phyloP scores from a whole-genome alignment of 257 asterid species.

The Scutellaria minor region DNA sequence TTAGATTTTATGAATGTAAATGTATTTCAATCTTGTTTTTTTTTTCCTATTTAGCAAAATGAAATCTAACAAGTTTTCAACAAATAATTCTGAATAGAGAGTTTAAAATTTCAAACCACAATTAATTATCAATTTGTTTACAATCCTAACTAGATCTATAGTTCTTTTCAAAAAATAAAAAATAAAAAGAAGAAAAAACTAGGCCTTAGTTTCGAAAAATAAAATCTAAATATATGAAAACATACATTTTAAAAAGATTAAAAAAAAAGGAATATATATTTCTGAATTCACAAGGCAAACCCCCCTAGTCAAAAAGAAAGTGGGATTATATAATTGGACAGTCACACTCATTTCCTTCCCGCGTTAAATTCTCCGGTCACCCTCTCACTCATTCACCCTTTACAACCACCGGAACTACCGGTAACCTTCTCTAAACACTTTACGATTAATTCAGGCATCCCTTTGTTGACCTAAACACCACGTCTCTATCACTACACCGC shows the following conservation, averaged over 20 bases:
- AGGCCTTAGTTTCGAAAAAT: too few relatives aligned
- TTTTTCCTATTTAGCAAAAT: too few relatives aligned
- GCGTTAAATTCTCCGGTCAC: slow-evolving; percentile 45
- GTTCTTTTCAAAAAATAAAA: too few relatives aligned
- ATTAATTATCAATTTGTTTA: too few relatives aligned
- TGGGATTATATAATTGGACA: slow-evolving; percentile 4
- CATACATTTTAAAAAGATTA: too few relatives aligned
- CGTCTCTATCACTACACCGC: neutral
- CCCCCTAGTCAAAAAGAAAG: neutral
- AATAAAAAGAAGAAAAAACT: too few relatives aligned
- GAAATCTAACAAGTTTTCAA: too few relatives aligned
- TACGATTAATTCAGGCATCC: slow-evolving; percentile 1
- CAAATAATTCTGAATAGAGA: too few relatives aligned
- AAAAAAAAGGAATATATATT: neutral
- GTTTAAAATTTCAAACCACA: too few relatives aligned
- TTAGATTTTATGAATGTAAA: too few relatives aligned
- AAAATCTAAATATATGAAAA: neutral
- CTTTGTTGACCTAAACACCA: slow-evolving; percentile 6
- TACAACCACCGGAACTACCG: slow-evolving; percentile 43
- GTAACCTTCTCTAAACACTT: slow-evolving; percentile 32
- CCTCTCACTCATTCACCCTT: slow-evolving; percentile 28
- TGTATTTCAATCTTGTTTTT: too few relatives aligned
- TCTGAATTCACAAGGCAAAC: slow-evolving; percentile 21
- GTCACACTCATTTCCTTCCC: slow-evolving; percentile 38
- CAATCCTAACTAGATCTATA: too few relatives aligned